phyloP scores from a whole-genome alignment of 352 stramenopile genomes.

The Globisporangium mamillatum region DNA sequence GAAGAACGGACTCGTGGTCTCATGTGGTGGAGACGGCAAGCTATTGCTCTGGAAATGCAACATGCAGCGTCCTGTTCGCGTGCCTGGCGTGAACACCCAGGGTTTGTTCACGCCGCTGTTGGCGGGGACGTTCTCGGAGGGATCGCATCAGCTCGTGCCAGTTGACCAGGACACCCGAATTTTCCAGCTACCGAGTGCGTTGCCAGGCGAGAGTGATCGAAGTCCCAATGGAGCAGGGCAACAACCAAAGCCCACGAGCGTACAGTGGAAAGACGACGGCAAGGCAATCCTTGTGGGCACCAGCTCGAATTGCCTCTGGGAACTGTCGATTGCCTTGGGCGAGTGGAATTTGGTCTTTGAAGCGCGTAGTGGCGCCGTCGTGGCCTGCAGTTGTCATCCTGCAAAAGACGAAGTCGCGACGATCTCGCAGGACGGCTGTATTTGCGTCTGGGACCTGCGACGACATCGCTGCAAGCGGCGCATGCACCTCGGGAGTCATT shows the following conservation, averaged over 20 bases:
- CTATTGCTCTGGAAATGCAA: constrained; percentile 57
- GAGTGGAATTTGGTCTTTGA: constrained; percentile 60
- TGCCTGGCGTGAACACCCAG: constrained; percentile 57
- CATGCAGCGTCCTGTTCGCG: constrained; percentile 45
- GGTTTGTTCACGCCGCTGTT: constrained; percentile 50
- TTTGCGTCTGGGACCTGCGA: constrained; percentile 55
- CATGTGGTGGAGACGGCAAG: constrained; percentile 42
- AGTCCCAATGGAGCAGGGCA: not conserved
- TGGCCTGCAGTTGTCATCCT: constrained; percentile 38
- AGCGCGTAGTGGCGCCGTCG: constrained; percentile 36
- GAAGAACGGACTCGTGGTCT: constrained; percentile 54
- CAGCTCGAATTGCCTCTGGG: constrained; percentile 65
- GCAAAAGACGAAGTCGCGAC: constrained; percentile 40
- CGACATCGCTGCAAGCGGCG: constrained; percentile 35
- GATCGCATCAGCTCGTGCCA: constrained; percentile 35
- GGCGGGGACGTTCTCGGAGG: constrained; percentile 46
- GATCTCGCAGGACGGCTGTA: constrained; percentile 46
- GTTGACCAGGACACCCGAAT: constrained; percentile 31
- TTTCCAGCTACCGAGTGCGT: constrained; percentile 35
- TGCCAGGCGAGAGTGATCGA: constrained; percentile 29
- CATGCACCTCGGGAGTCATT: constrained; percentile 27
- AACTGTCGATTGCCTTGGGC: constrained; percentile 39
- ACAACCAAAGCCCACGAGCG: constrained; percentile 46
- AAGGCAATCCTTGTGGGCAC: constrained; percentile 45
- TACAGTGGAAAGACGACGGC: constrained; percentile 58